Evolutionary conservation across 2,329 filamentous ascomycete species (phyloP), one percentile per base, ranked within the genome.

Genomic region (Xylariaceae sp.): DNA sequence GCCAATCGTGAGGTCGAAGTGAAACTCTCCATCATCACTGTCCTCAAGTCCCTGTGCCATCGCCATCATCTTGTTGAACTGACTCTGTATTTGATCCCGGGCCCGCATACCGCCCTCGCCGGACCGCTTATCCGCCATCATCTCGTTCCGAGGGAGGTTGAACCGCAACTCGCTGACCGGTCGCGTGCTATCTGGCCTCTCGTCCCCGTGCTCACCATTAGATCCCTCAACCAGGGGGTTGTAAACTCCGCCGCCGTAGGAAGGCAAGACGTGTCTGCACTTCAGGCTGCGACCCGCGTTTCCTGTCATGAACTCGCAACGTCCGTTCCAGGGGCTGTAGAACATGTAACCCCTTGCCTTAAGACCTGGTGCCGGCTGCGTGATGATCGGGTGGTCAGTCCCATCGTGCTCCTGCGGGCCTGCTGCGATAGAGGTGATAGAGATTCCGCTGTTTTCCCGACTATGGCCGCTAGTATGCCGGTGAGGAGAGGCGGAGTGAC

Each of bases 151-250:
- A 1, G 91, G 92, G 0, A 96, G 82, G 71, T 96, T 96, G 79
- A 96, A 97, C 15, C 92, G 86, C 60, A 97, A 78, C 73, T 97
- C 93, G 72, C 90, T 95, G 30, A 96, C 83, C 1, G 77, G 75
- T 17, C 67, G 65, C 17, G 59, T 52, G 8, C 60, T 65, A 17
- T 67, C 66, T 10, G 57, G 34, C n/a, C 64, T 66, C 67, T 71
- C 37, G 71, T 69, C 3, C 72, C 66, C 57, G 65, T 71, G 39
- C 62, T 73, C 59, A 66, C 67, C 44, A 73, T 74, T 44, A 69
- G 72, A 2, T 72, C 69, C 67, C 47, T 69, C 72, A 0, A 78
- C 76, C 1, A 80, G 71, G 1, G 79, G 77, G 59, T 82, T 82
- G 62, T 75, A 76, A 2, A 73, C 68, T 4, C 67, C 68, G 1